Percentiles rank a stretch among this genome's conserved stretches.
These are phyloP conservation scores for Elsinoe batatas DNA, from an alignment of 2,329 filamentous ascomycete species.

Conservation along the genomic window DNA sequence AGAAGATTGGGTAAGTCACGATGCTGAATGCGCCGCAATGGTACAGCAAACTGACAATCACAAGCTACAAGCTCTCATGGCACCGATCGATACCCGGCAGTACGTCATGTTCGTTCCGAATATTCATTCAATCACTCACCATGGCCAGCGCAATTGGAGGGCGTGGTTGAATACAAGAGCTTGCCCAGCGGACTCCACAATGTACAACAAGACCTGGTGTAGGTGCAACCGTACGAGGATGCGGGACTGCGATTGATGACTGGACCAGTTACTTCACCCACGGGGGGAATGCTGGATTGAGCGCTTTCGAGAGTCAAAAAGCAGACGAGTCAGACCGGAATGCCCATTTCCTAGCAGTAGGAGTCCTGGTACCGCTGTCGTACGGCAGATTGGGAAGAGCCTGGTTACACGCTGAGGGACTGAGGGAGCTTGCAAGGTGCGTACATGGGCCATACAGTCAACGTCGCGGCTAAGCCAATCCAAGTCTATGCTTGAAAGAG, in stretches of 20 bases:
- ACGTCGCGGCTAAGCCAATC: neutral
- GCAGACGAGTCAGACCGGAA: constrained; percentile 72
- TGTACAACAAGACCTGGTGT: constrained; percentile 71
- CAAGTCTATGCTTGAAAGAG: constrained; percentile 51
- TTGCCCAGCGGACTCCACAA: constrained; percentile 88
- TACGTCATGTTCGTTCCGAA: constrained; percentile 28
- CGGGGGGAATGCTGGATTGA: constrained; percentile 71
- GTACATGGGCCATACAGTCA: constrained; percentile 16
- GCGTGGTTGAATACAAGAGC: constrained; percentile 90
- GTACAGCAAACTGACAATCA: neutral
- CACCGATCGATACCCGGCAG: constrained; percentile 61
- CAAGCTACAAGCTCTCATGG: constrained; percentile 75
- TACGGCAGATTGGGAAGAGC: constrained; percentile 76
- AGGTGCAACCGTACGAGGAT: constrained; percentile 17
- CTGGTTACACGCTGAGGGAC: constrained; percentile 72
- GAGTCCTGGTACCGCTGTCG: constrained; percentile 75
- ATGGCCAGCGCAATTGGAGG: constrained; percentile 54
- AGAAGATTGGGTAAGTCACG: constrained; percentile 27
- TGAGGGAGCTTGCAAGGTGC: constrained; percentile 67
- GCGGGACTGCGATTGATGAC: neutral
- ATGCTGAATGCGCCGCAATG: neutral
- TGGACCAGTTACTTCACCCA: constrained; percentile 76
- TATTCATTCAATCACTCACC: neutral
- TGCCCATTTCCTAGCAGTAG: constrained; percentile 87
- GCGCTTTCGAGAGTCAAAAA: constrained; percentile 78